A percentile compares a stretch with the other conserved stretches of the same genome.
Conservation (phyloP, 176 grass and related monocot genomes). For the Tillandsia leiboldiana region DNA sequence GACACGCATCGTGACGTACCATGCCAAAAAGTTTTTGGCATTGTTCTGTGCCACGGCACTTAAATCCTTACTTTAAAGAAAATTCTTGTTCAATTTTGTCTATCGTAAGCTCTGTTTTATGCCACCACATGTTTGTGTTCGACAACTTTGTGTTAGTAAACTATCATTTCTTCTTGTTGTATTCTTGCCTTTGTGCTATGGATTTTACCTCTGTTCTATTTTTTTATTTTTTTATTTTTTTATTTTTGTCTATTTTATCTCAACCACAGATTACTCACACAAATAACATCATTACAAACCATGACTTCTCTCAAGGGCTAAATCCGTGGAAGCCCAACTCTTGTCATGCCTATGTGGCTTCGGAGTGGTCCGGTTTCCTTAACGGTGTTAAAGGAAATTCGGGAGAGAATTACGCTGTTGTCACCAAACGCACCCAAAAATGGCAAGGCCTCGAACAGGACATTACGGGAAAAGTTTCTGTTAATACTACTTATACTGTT, state of each 20-base stretch:
- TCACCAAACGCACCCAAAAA: slow-evolving; percentile 58
- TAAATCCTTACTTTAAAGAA: background rate
- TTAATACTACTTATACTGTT: slow-evolving; percentile 37
- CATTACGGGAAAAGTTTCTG: slow-evolving; percentile 61
- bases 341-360: slow-evolving; percentile 82
- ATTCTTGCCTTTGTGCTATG: no score
- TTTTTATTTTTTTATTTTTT: background rate
- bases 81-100: background rate
- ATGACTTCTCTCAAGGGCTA: slow-evolving; percentile 61
- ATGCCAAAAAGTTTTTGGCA: background rate
- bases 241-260: slow-evolving; percentile 18
- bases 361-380: slow-evolving; percentile 77
- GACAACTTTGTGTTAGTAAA: background rate
- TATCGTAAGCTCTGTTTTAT: slow-evolving; percentile 8
- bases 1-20: no score
- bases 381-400: slow-evolving; percentile 54
- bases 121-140: slow-evolving; percentile 8
- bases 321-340: slow-evolving; percentile 47
- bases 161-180: no score
- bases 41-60: background rate
- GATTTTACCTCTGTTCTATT: no score
- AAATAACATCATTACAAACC: slow-evolving; percentile 54
- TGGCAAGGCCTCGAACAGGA: slow-evolving; percentile 92
- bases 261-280: slow-evolving; percentile 20
- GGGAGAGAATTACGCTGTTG: slow-evolving; percentile 79